Evolutionary conservation across 225 moss, liverwort and hornwort species (phyloP), one percentile per base, ranked within the genome.

Genomic region (Marchantia paleacea): DNA sequence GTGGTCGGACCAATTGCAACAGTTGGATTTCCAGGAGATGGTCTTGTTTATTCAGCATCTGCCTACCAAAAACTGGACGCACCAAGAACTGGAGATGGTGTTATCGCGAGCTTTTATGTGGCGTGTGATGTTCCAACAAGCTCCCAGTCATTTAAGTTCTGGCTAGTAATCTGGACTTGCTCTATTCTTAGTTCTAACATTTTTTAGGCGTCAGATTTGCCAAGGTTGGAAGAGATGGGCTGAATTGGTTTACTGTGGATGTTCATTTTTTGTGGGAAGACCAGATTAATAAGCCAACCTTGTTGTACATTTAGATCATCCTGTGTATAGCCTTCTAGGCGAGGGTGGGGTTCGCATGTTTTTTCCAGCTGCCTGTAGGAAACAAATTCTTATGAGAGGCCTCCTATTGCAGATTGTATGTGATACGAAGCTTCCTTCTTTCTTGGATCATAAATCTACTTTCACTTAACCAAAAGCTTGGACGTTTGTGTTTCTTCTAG

Each of bases 91-190:
- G 81, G 99, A 99, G 78, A 91, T 99, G 99, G 95, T 99, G 55
- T 78, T 99, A 9, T 99, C 99, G 75, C 89, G 95, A 30, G 99
- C 95, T 28, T 99, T 95, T 79, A 99, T 99, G 99, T 99, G 99
- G 99, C 92, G 99, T 39, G 99, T 99, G 64, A 94, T 99, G 99
- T 99, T 99, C 31, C 95, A 99, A 84, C 92, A 95, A 52, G 92
- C 99, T 54, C 99, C 95, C 64, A 95, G 93, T 66, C 99, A 99
- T 79, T 85, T 99, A 76, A 99, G 91, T 82, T 91, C 94, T 82
- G 85, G 90, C 84, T 94, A 90, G 86, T 65, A 65, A 73, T 79
- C 31, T 75, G 22, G 28, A 71, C 13, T 63, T 29, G 48, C 53
- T 50, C 12, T 24, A 24, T 1, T 6, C 3, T 26, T 54, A 74